Conservation (phyloP, 2,329 filamentous ascomycete genomes). For the Fusarium anguioides region DNA sequence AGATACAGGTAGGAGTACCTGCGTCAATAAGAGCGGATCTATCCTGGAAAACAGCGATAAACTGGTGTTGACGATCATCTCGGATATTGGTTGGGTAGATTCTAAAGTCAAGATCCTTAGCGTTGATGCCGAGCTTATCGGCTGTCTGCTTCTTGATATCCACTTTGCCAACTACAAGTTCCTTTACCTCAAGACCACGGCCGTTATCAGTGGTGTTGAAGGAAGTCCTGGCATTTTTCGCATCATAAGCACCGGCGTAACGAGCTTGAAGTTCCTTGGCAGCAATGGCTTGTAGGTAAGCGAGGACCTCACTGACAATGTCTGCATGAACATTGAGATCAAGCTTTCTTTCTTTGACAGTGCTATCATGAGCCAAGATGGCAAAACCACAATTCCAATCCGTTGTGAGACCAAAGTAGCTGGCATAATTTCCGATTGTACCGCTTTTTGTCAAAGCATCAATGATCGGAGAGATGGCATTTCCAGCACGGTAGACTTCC, state of each 20-base stretch:
- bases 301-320: slow-evolving; percentile 43
- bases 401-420: slow-evolving; percentile 34
- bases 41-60: slow-evolving; percentile 48
- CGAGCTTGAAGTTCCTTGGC: slow-evolving; percentile 21
- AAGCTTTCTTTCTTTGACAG: slow-evolving; percentile 33
- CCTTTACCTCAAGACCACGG: slow-evolving; percentile 43
- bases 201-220: slow-evolving; percentile 38
- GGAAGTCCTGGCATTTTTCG: neutral
- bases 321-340: slow-evolving; percentile 52
- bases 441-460: slow-evolving; percentile 47
- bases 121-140: slow-evolving; percentile 31
- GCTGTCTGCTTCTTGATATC: slow-evolving; percentile 39
- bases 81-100: slow-evolving; percentile 49
- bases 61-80: slow-evolving; percentile 38
- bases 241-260: slow-evolving; percentile 19
- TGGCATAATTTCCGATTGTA: slow-evolving; percentile 44
- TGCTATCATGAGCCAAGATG: slow-evolving; percentile 49
- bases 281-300: slow-evolving; percentile 9
- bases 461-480: slow-evolving; percentile 38
- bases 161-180: slow-evolving; percentile 14
- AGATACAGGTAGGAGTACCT: slow-evolving; percentile 51
- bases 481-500: slow-evolving; percentile 48
- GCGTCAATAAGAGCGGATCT: slow-evolving; percentile 44
- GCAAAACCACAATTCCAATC: slow-evolving; percentile 47
- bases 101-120: slow-evolving; percentile 43